Percentiles rank a stretch among this genome's conserved stretches.
phyloP scores from a whole-genome alignment of 2,329 filamentous ascomycete genomes.

The Xylaria sp. region DNA sequence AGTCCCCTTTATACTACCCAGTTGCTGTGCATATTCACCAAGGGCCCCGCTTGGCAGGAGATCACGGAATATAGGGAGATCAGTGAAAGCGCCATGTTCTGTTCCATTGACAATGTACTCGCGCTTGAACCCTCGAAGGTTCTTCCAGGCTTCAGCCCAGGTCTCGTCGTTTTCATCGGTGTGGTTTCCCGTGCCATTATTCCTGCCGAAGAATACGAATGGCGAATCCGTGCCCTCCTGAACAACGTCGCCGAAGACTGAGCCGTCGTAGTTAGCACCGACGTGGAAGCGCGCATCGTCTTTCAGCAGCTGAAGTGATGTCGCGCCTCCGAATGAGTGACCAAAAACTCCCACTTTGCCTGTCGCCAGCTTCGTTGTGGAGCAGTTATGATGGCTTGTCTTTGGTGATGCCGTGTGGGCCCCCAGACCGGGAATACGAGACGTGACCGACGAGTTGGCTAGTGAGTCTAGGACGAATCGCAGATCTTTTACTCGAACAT shows the following conservation, averaged over 20 bases:
- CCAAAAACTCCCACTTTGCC: constrained; percentile 51
- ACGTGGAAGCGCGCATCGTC: constrained; percentile 49
- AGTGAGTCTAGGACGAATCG: constrained; percentile 53
- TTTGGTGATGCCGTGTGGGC: neutral
- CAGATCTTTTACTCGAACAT: constrained; percentile 52
- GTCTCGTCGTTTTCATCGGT: constrained; percentile 28
- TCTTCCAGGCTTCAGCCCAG: constrained; percentile 30
- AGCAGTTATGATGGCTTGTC: constrained; percentile 25
- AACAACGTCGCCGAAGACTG: constrained; percentile 39
- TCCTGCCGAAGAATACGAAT: constrained; percentile 31
- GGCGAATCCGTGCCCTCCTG: constrained; percentile 33
- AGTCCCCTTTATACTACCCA: constrained; percentile 25
- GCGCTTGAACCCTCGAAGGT: constrained; percentile 37
- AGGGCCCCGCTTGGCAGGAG: constrained; percentile 15
- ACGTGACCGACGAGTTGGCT: constrained; percentile 34
- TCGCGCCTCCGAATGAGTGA: constrained; percentile 54
- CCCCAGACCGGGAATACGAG: constrained; percentile 50
- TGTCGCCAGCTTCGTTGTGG: constrained; percentile 46
- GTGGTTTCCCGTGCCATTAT: constrained; percentile 17
- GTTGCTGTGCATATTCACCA: neutral
- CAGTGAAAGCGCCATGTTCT: constrained; percentile 42
- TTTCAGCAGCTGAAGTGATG: constrained; percentile 44
- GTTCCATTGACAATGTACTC: constrained; percentile 33
- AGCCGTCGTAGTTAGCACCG: constrained; percentile 56
- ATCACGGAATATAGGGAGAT: constrained; percentile 30